Evolutionary conservation across 306 rosid genomes (phyloP).

Genomic region (Arachis hypogaea): DNA sequence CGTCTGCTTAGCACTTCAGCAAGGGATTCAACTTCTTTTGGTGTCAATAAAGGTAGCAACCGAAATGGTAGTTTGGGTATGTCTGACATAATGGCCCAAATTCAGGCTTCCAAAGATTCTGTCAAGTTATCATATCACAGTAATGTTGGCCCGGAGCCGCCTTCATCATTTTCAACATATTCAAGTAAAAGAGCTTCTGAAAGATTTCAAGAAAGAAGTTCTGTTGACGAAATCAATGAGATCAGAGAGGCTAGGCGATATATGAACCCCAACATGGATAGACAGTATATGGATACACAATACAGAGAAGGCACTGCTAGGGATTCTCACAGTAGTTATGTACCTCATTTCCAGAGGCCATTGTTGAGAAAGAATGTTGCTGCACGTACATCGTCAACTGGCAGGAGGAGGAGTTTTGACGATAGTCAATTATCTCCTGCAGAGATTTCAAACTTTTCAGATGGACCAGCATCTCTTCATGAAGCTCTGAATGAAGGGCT

Average conservation of each 20-base stretch:
- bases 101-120: conserved; percentile 94
- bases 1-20: conserved; percentile 60
- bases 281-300: conserved; percentile 68
- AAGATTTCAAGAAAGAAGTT: conserved; percentile 66
- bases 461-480: conserved; percentile 79
- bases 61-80: conserved; percentile 87
- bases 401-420: conserved; percentile 90
- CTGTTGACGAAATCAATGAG: conserved; percentile 61
- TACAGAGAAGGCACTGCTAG: conserved; percentile 74
- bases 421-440: conserved; percentile 78
- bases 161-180: conserved; percentile 62
- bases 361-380: conserved; percentile 78
- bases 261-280: conserved; percentile 60
- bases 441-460: conserved; percentile 74
- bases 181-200: conserved; percentile 66
- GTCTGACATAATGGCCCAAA: conserved; percentile 92
- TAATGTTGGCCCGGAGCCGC: conserved; percentile 58
- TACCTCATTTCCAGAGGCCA: conserved; percentile 98
- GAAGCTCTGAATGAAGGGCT: conserved; percentile 95
- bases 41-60: conserved; percentile 65
- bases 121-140: conserved; percentile 58
- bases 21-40: conserved; percentile 64
- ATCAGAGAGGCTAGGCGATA: conserved; percentile 71
- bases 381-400: conserved; percentile 83
- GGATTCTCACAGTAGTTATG: conserved; percentile 68